Conservation (phyloP, 768 basidiomycete genomes). For the Ramaria rubella region DNA sequence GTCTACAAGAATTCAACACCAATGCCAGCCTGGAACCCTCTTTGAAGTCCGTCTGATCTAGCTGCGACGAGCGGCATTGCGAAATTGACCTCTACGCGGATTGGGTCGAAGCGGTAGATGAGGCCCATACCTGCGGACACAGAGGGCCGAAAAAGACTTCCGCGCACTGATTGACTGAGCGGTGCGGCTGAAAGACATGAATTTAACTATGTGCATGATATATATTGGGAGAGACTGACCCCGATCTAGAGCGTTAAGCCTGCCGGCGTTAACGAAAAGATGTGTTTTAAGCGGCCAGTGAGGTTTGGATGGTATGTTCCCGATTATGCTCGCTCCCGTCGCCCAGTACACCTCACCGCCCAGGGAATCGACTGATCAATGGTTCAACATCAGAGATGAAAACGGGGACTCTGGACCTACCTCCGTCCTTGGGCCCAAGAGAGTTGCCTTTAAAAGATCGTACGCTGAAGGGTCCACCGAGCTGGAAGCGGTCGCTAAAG, state of each 20-base stretch:
- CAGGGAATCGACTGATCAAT: constrained; percentile 60
- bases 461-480: constrained; percentile 86
- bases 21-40: constrained; percentile 76
- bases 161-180: constrained; percentile 33
- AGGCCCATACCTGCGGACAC: constrained; percentile 78
- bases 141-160: constrained; percentile 49
- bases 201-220: not conserved
- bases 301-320: constrained; percentile 61
- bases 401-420: constrained; percentile 34
- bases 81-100: constrained; percentile 84
- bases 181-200: constrained; percentile 27
- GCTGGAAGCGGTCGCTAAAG: constrained; percentile 83
- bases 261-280: constrained; percentile 73
- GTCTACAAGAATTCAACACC: constrained; percentile 67
- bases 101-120: constrained; percentile 75
- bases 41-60: constrained; percentile 56
- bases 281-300: constrained; percentile 87
- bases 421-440: constrained; percentile 69
- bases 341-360: constrained; percentile 84
- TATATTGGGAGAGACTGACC: constrained; percentile 37
- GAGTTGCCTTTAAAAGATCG: constrained; percentile 70
- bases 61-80: constrained; percentile 73
- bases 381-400: not conserved
- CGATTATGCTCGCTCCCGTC: constrained; percentile 65
- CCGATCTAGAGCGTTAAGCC: constrained; percentile 54